Conservation (phyloP, 73 alveolate genomes). For the Breviolum minutum region DNA sequence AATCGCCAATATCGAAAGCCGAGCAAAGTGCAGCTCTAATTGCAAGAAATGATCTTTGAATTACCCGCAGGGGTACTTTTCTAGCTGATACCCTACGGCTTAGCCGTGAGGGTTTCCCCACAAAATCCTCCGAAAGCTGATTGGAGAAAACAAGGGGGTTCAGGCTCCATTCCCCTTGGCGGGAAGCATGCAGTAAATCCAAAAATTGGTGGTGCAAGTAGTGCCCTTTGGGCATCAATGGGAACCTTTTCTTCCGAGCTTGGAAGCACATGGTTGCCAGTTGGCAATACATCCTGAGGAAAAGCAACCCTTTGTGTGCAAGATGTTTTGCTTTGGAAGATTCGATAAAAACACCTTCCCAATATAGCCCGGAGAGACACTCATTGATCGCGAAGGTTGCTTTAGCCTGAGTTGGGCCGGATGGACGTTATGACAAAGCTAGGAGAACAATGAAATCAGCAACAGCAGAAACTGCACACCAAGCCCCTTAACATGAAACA, state of each 20-base stretch:
- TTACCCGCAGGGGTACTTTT: not conserved
- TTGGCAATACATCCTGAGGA: not conserved
- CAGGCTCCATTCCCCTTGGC: not conserved
- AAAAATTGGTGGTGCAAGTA: slow-evolving; percentile 2
- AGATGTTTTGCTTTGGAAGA: not conserved
- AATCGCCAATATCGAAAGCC: not conserved
- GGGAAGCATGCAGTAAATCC: not conserved
- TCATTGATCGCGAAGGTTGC: not conserved
- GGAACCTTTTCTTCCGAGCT: not conserved
- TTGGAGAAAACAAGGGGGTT: not conserved
- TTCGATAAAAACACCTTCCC: not conserved
- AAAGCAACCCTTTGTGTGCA: not conserved
- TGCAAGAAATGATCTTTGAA: slow-evolving; percentile 7
- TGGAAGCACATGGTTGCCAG: not conserved
- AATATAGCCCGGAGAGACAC: not conserved
- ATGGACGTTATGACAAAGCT: too few relatives aligned
- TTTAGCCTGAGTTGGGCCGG: not conserved
- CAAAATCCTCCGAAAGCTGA: slow-evolving; percentile 27
- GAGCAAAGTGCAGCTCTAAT: not conserved
- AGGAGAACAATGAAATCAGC: not conserved
- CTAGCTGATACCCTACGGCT: slow-evolving; percentile 25
- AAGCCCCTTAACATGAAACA: not conserved
- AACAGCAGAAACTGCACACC: not conserved
- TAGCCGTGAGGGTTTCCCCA: slow-evolving; percentile 30
- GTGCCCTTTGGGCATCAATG: slow-evolving; percentile 3